Evolutionary conservation across 257 asterid species (phyloP), one percentile per base, ranked within the genome.

Genomic region (Cordia subcordata): DNA sequence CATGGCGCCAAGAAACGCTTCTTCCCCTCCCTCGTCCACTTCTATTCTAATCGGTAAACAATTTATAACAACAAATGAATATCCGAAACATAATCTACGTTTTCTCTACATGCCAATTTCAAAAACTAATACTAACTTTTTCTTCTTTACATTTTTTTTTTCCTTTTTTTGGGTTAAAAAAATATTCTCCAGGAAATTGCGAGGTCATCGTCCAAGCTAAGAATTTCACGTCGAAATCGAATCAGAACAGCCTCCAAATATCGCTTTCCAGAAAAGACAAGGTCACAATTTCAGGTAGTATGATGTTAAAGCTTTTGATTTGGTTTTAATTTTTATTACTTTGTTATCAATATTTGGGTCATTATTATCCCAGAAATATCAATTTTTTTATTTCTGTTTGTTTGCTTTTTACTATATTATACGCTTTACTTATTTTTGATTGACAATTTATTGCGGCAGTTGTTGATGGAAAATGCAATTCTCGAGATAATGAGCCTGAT

Each of bases 131-230:
- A 33, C 13, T 40, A 10, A 0, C 11, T 8, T 42, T 37, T 17
- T 51, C 33, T 56, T 57, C 8, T n/a, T 39, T 27, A 27, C 35
- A 0, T 13, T 8, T 42, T 35, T 19, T 51, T 38, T 56, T 57
- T 42, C 15, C 47, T 42, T 49, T 53, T 17, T n/a, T n/a, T n/a
- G n/a, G n/a, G n/a, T n/a, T n/a, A n/a, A n/a, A n/a, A n/a, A n/a
- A 17, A 64, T 64, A 56, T 47, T 27, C 8, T 20, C 42, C 77
- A 85, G 96, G 94, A 47, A 88, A 85, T 49, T 88, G 93, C 71
- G 69, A 83, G 69, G 88, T 88, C 14, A 32, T 47, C 40, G 88
- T 87, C 64, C 86, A 78, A 53, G 88, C 91, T 14, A 70, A 52
- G 68, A 75, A 73, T 8, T 84, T 82, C 66, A 74, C 70, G 3